Conservation (phyloP, 2,329 filamentous ascomycete genomes). For the Penicillium sp. region DNA sequence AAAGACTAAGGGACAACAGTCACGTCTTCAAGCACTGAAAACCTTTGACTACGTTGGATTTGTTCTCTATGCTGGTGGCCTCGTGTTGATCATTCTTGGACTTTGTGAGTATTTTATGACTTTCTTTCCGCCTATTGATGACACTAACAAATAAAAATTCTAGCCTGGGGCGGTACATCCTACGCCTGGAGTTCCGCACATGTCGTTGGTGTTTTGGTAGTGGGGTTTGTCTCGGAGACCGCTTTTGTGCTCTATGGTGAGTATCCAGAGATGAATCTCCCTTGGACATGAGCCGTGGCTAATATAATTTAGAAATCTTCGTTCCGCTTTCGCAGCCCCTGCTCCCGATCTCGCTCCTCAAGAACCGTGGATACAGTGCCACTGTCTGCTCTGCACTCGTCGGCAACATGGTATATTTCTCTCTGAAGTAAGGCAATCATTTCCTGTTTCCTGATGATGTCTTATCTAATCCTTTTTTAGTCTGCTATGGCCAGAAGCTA, state of each 20-base stretch:
- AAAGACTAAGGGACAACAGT: constrained; percentile 40
- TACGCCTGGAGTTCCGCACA: constrained; percentile 51
- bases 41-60: constrained; percentile 54
- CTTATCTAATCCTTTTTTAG: no score
- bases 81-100: constrained; percentile 50
- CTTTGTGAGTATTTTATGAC: constrained; percentile 34
- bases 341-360: constrained; percentile 51
- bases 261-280: background rate
- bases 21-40: constrained; percentile 43
- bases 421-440: constrained; percentile 33
- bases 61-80: constrained; percentile 47
- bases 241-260: constrained; percentile 44
- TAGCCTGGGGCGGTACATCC: constrained; percentile 42
- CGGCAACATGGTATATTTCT: constrained; percentile 53
- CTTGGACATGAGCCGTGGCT: no score
- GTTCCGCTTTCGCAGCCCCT: constrained; percentile 44
- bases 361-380: constrained; percentile 45
- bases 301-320: constrained; percentile 29
- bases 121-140: no score
- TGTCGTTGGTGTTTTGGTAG: constrained; percentile 42
- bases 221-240: constrained; percentile 42
- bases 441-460: no score
- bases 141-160: no score
- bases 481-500: constrained; percentile 47
- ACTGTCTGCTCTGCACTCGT: constrained; percentile 46